These are phyloP conservation scores for Fusarium denticulatum DNA, from an alignment of 2,329 filamentous ascomycete species.

Conservation along the genomic window DNA sequence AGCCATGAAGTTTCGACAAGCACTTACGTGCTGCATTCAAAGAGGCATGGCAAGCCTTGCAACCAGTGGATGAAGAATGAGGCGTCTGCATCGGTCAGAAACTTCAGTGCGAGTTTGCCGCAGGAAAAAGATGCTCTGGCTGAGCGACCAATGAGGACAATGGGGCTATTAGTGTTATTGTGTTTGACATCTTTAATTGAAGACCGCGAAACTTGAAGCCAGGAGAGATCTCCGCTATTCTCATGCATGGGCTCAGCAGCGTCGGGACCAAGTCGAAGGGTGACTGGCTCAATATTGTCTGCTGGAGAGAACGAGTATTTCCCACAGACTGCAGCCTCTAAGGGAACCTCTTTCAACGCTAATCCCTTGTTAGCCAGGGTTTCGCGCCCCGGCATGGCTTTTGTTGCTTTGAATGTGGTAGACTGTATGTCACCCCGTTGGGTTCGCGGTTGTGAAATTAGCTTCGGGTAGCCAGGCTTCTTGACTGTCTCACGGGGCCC, in stretches of 20 bases:
- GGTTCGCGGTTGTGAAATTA: constrained; percentile 1
- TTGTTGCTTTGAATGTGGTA: constrained; percentile 30
- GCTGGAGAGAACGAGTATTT: not conserved
- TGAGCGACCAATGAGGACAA: constrained; percentile 40
- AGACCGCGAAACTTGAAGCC: constrained; percentile 35
- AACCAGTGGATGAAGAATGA: constrained; percentile 31
- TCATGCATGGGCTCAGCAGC: constrained; percentile 2
- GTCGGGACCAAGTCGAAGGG: constrained; percentile 5
- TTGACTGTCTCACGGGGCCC: constrained; percentile 2
- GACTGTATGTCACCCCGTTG: constrained; percentile 44
- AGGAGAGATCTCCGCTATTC: constrained; percentile 4
- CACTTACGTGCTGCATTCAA: constrained; percentile 27
- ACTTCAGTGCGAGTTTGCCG: constrained; percentile 35
- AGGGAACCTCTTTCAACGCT: not conserved
- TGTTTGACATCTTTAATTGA: constrained; percentile 29
- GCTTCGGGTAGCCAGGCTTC: constrained; percentile 23
- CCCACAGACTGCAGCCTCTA: constrained; percentile 43
- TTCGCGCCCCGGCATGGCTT: not conserved
- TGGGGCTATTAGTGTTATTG: constrained; percentile 20
- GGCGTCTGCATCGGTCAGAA: constrained; percentile 19
- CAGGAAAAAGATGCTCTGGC: not conserved
- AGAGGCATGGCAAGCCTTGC: not conserved
- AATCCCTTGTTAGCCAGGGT: not conserved
- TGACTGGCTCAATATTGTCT: not conserved
- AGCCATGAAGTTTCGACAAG: not conserved